Conservation (phyloP, 371 early-diverging fungal genomes). For the Gilbertella persicaria region DNA sequence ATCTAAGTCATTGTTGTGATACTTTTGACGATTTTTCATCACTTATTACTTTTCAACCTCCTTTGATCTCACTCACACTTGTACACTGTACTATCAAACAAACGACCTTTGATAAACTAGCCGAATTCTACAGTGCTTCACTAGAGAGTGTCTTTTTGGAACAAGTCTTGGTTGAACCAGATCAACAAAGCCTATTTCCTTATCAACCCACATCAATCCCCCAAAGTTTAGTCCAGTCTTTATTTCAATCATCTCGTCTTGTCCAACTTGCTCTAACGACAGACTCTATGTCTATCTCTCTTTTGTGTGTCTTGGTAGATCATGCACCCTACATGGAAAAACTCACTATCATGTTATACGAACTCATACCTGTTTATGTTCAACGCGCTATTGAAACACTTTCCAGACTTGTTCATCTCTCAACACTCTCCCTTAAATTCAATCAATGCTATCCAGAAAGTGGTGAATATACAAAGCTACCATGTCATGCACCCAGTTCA, state of each 20-base stretch:
- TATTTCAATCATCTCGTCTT: conserved; percentile 22
- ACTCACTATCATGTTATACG: conserved; percentile 42
- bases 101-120: conserved; percentile 20
- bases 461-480: conserved; percentile 26
- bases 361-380: conserved; percentile 25
- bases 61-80: conserved; percentile 34
- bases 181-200: conserved; percentile 4
- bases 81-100: conserved; percentile 43
- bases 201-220: background rate
- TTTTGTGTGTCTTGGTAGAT: conserved; percentile 23
- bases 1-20: conserved; percentile 47
- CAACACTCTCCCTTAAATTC: conserved; percentile 42
- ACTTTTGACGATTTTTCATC: conserved; percentile 47
- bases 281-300: conserved; percentile 30
- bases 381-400: conserved; percentile 22
- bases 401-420: conserved; percentile 15
- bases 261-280: conserved; percentile 36
- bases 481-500: conserved; percentile 35
- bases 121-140: conserved; percentile 12
- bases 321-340: conserved; percentile 34
- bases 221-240: conserved; percentile 10
- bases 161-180: conserved; percentile 37
- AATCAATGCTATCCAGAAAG: conserved; percentile 26
- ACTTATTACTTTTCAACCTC: conserved; percentile 24
- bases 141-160: conserved; percentile 30